phyloP scores from a whole-genome alignment of 768 basidiomycete species.

The Russula virescens region DNA sequence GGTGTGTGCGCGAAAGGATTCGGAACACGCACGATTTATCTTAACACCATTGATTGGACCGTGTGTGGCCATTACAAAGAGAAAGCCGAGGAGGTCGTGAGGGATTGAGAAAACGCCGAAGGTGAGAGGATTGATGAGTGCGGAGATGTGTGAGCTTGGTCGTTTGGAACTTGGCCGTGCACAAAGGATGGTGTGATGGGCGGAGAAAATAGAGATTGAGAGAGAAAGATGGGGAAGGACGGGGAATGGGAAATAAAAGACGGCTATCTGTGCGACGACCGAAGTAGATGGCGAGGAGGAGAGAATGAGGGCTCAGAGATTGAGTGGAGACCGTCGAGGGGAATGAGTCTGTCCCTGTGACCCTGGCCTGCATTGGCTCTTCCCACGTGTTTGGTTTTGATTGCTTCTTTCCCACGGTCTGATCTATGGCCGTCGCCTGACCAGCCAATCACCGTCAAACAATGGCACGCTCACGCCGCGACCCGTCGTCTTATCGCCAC shows the following conservation, averaged over 20 bases:
- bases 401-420: constrained; percentile 23
- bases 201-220: not conserved
- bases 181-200: constrained; percentile 6
- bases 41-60: constrained; percentile 81
- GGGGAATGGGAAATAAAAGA: constrained; percentile 5
- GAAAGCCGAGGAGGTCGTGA: constrained; percentile 2
- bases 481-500: constrained; percentile 10
- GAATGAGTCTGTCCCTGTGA: constrained; percentile 20
- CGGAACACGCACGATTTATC: constrained; percentile 60
- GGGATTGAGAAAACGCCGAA: not conserved
- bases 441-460: too few species aligned
- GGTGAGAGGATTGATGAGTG: not conserved
- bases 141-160: constrained; percentile 20
- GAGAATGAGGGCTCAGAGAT: constrained; percentile 17
- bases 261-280: constrained; percentile 9
- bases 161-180: constrained; percentile 4
- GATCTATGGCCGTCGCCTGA: too few species aligned
- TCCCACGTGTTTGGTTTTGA: constrained; percentile 25
- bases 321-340: constrained; percentile 17
- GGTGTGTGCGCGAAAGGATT: constrained; percentile 6
- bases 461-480: too few species aligned
- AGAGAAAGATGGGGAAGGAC: not conserved
- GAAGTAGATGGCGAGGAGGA: constrained; percentile 10
- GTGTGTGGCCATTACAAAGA: constrained; percentile 51
- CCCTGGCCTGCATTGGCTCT: not conserved